A percentile compares a stretch with the other conserved stretches of the same genome.
These are phyloP conservation scores for Auriscalpium orientale DNA, from an alignment of 768 basidiomycete genomes.

Conservation along the genomic window DNA sequence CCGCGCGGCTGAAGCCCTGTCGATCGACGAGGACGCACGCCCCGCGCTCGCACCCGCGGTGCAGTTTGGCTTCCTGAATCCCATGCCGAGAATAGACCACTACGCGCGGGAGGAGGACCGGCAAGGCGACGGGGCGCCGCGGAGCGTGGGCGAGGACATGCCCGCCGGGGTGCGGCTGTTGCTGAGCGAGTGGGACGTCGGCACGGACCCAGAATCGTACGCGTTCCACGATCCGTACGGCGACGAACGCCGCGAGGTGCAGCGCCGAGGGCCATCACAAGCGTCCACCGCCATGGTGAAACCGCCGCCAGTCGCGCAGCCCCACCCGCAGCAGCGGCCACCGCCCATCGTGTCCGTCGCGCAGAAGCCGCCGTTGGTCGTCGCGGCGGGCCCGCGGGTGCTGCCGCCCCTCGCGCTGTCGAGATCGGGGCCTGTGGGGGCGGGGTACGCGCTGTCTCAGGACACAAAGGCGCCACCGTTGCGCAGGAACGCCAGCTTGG, in stretches of 20 bases:
- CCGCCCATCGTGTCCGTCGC: neutral
- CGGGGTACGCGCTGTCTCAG: slow-evolving; percentile 27
- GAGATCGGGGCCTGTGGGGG: slow-evolving; percentile 3
- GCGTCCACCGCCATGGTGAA: neutral
- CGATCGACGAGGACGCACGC: slow-evolving; percentile 26
- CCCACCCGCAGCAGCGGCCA: neutral
- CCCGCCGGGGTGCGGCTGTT: slow-evolving; percentile 55
- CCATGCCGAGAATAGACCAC: slow-evolving; percentile 29
- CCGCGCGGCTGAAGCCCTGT: slow-evolving; percentile 39
- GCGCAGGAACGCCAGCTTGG: neutral
- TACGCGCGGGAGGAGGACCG: slow-evolving; percentile 13
- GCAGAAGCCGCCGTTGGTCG: slow-evolving; percentile 34
- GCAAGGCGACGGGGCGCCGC: neutral
- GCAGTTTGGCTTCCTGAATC: slow-evolving; percentile 55
- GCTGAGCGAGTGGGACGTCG: slow-evolving; percentile 61
- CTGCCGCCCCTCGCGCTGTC: slow-evolving; percentile 1
- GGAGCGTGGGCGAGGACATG: neutral
- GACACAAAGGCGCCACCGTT: slow-evolving; percentile 14
- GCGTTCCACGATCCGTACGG: slow-evolving; percentile 51
- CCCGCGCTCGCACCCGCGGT: slow-evolving; percentile 46
- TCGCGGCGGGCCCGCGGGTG: slow-evolving; percentile 23
- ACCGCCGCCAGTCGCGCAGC: neutral
- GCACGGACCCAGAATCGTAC: slow-evolving; percentile 42
- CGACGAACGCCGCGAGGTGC: neutral
- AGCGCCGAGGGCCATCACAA: neutral